Evolutionary conservation across 352 stramenopile genomes (phyloP).

Genomic region (Phytophthora pistaciae): DNA sequence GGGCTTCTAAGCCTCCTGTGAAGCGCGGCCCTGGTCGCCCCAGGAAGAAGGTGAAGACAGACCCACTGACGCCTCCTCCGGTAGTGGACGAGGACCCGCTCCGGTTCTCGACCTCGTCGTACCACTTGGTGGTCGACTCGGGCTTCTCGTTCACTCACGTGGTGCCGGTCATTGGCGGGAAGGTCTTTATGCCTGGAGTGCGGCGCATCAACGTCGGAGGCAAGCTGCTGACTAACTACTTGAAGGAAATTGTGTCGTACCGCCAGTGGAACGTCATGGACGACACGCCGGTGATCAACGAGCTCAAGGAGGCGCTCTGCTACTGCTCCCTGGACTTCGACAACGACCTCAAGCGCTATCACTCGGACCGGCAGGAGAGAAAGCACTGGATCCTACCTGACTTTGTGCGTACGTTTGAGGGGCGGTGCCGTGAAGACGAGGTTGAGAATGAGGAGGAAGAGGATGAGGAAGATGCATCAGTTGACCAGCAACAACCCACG

Average conservation of each 20-base stretch:
- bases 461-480: slow-evolving; percentile 2
- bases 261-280: slow-evolving; percentile 98
- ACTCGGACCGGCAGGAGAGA: slow-evolving; percentile 40
- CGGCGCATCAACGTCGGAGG: slow-evolving; percentile 94
- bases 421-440: slow-evolving; percentile 43
- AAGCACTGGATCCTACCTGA: slow-evolving; percentile 87
- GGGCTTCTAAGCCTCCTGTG: slow-evolving; percentile 5
- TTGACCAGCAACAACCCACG: slow-evolving; percentile 17
- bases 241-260: slow-evolving; percentile 97
- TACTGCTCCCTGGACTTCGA: slow-evolving; percentile 92
- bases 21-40: slow-evolving; percentile 24
- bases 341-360: slow-evolving; percentile 67
- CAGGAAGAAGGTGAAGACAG: slow-evolving; percentile 29
- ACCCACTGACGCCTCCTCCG: background rate
- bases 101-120: slow-evolving; percentile 63
- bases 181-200: slow-evolving; percentile 55
- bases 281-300: slow-evolving; percentile 71
- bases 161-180: slow-evolving; percentile 88
- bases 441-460: slow-evolving; percentile 33
- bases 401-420: slow-evolving; percentile 77
- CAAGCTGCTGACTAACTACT: slow-evolving; percentile 97
- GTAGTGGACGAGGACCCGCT: slow-evolving; percentile 28
- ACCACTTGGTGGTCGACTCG: slow-evolving; percentile 92
- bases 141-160: slow-evolving; percentile 97
- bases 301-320: slow-evolving; percentile 91